Evolutionary conservation across 805 yeast species (phyloP), one percentile per base, ranked within the genome.

Genomic region (Isabelozyma pseudorhagii): DNA sequence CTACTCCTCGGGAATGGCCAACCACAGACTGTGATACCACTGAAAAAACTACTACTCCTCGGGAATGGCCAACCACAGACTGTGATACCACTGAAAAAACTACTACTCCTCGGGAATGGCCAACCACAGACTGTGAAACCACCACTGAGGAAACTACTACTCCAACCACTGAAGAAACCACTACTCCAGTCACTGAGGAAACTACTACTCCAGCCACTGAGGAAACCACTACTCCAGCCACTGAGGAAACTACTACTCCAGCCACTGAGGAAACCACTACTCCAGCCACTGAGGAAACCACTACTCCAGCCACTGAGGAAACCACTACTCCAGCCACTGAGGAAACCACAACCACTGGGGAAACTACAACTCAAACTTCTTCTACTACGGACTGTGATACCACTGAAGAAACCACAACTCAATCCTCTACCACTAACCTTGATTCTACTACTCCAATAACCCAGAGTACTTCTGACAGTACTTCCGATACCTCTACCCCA

Each of bases 401-500:
- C 36, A 31, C 36, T 31, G n/a, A 10, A 2, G n/a, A 9, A 10
- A 31, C 36, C n/a, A 31, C 10, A 4, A 9, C 36, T 10, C n/a
- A 4, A 31, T 31, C 25, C 3, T 21, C 25, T 21, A 21, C 25
- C 25, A 21, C 25, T 21, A 4, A 21, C 25, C 6, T 5, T 21
- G 25, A 21, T 6, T 21, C 25, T 21, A 21, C 25, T 21, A 21
- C 25, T 21, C 6, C 5, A 6, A 21, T 21, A 21, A 21, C 25
- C 25, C 25, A 21, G 25, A 21, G 25, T 4, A 21, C 25, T 21
- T 21, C 25, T 21, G 25, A 21, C 25, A 21, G 25, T 4, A 21
- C 25, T 21, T 47, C 51, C 18, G 45, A 38, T 15, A 38, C 71
- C 42, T 59, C 39, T n/a, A 6, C 38, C 14, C 45, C 38, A 42